A percentile compares a stretch with the other conserved stretches of the same genome.
phyloP scores from a whole-genome alignment of 2,329 filamentous ascomycete species.

The Fusarium oxysporum region DNA sequence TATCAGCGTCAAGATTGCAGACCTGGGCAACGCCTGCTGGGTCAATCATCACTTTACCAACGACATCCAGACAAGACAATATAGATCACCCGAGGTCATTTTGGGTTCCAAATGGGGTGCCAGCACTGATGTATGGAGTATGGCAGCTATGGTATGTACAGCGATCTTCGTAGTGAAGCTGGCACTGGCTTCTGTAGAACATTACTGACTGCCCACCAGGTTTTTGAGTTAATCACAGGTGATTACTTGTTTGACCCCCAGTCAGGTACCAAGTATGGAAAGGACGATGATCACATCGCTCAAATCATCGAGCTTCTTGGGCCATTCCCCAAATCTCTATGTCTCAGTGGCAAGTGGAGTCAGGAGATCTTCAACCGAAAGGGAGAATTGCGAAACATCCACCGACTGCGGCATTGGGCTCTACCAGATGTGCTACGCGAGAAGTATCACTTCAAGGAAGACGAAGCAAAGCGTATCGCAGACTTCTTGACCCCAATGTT shows the following conservation, averaged over 20 bases:
- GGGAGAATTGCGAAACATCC: conserved; percentile 96
- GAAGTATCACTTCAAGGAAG: conserved; percentile 93
- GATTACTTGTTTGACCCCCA: conserved; percentile 99
- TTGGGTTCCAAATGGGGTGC: conserved; percentile 97
- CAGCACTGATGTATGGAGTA: conserved; percentile 99
- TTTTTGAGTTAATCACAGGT: conserved; percentile 96
- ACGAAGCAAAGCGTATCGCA: conserved; percentile 81
- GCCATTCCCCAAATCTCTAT: conserved; percentile 91
- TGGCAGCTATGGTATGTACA: conserved; percentile 91
- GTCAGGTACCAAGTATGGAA: conserved; percentile 98
- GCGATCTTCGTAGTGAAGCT: background rate
- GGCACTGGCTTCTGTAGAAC: background rate
- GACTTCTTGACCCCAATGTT: conserved; percentile 93
- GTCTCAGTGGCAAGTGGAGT: conserved; percentile 93
- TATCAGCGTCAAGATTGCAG: conserved; percentile 98
- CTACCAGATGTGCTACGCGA: conserved; percentile 91
- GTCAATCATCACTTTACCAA: conserved; percentile 99
- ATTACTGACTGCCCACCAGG: conserved; percentile 62
- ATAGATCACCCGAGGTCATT: conserved; percentile 96
- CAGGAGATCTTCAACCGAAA: conserved; percentile 99
- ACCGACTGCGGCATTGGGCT: conserved; percentile 95
- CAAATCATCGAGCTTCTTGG: conserved; percentile 98
- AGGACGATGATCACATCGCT: conserved; percentile 98
- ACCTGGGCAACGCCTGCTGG: conserved; percentile 98
- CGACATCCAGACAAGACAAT: conserved; percentile 98